Base-by-base conservation (phyloP, 2,329 filamentous ascomycete genomes). In the Amauroascus niger region DNA sequence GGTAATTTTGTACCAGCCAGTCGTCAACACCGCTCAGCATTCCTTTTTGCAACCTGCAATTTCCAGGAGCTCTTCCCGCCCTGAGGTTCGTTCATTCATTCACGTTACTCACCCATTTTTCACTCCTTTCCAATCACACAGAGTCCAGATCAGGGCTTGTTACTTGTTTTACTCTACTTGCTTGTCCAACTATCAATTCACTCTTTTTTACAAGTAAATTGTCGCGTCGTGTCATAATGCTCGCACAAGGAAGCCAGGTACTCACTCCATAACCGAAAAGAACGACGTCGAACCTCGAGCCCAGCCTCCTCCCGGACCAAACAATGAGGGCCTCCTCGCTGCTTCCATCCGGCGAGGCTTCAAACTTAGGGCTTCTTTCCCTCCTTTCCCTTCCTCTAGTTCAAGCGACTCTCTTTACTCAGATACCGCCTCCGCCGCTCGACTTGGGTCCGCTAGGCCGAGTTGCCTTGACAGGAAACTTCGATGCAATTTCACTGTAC, bases 401-500 rank as follows among this genome's bases (percentile, higher is more conserved):
- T 53, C 59, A 62, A 58, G 69, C 65, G 32, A 58, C 71, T 45
- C 64, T 67, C 46, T 70, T 71, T 59, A 63, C 65, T 22, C 59
- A 68, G 8, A 64, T 71, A 32, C 61, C 67, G 6, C 58, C 63
- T 32, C 69, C 69, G 14, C 62, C 69, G 13, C 58, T 98, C 65
- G 86, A 95, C 66, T 78, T 95, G 55, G 80, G 79, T 26, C 74
- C 82, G 54, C 75, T 98, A 33, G 93, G 93, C 55, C 82, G 86
- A 62, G 83, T 96, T 60, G 89, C 87, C 52, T 78, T 98, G 55
- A 86, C 83, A 1, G 93, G 93, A 62, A 84, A 96, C 70, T 98
- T 95, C 67, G 82, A 87, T 64, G 88, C 89, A 52, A 86, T 97
- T 63, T 96, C 93, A 11, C 75, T 96, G 37, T 97, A 93, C 73